Conservation (phyloP, 108 stramenopile species). For the Schizochytrium sp. region DNA sequence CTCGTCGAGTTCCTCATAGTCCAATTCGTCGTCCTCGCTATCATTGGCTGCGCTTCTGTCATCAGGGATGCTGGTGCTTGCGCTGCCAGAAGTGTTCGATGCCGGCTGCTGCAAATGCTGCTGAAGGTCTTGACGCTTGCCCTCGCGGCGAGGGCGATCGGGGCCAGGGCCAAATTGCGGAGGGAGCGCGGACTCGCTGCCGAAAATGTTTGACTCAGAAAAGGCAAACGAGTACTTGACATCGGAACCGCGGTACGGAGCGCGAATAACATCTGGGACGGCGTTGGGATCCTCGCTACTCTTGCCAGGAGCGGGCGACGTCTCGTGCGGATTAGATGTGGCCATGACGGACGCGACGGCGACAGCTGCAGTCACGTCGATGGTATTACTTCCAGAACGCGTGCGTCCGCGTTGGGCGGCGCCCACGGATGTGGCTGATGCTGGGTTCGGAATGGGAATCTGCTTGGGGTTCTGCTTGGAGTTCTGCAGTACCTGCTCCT, state of each 20-base stretch:
- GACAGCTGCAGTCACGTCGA: background rate
- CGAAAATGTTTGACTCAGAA: background rate
- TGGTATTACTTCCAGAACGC: background rate
- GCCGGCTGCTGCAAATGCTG: background rate
- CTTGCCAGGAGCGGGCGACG: background rate
- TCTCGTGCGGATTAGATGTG: background rate
- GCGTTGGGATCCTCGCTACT: background rate
- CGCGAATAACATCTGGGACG: background rate
- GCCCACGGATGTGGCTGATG: background rate
- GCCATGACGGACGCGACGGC: background rate
- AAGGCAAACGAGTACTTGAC: background rate
- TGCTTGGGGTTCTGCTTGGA: too few species aligned
- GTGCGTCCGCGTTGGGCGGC: background rate
- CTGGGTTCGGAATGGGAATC: too few species aligned
- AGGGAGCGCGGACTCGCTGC: background rate
- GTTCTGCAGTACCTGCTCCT: too few species aligned
- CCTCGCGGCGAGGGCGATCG: too few species aligned
- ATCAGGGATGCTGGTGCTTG: background rate
- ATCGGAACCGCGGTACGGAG: background rate
- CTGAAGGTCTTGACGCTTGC: background rate
- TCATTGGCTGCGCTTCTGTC: background rate
- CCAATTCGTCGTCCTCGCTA: background rate
- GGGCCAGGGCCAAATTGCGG: background rate
- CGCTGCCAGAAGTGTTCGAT: background rate
- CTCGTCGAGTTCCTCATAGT: background rate